Base-by-base conservation (phyloP, 2,329 filamentous ascomycete genomes). In the Ophiognomonia clavigignenti-juglandacearum region DNA sequence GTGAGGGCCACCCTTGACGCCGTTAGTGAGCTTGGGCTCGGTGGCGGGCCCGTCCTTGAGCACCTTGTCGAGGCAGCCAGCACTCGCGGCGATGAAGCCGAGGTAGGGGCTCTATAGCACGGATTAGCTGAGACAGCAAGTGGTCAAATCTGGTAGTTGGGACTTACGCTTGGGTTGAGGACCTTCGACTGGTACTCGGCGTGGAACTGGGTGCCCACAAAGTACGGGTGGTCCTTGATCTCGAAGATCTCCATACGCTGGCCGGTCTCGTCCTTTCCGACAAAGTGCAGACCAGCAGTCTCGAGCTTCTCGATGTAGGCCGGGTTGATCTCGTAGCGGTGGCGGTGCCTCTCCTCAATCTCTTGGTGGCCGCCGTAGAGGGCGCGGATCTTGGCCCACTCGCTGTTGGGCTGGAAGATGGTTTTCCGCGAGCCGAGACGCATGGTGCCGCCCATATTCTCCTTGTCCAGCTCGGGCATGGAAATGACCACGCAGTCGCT, bases 321-420 rank as follows among this genome's bases (percentile, higher is more conserved):
- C 0, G 87, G 86, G 64, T 90, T 89, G 60, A 91, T 85, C 68
- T 91, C 87, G 64, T 91, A 91, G 23, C 86, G 78, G 66, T 91
- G 87, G 43, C 87, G 78, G 63, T 92, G 86, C 40, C 86, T 77
- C 70, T 91, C 87, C 51, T 73, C 64, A 43, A 82, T 73, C 36
- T 64, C 61, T 2, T 69, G 61, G 4, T 68, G 66, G 13, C 68
- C 62, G 4, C 80, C 81, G 64, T 91, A 91, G 4, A 91, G 69
- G 9, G 75, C 72, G 18, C 85, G 80, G 20, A 91, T 74, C 52
- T 78, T 79, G 39, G 78, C 85, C 83, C 84, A 89, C 56, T 88
- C 83, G 32, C 75, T 82, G 47, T 73, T 74, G 2, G 72, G 63
- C 63, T 90, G 85, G 75, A 89, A 91, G 48, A 80, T 67, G 3